Percentiles rank a stretch among this genome's conserved stretches.
phyloP scores from a whole-genome alignment of 352 stramenopile species.

The Phytophthora sojae region DNA sequence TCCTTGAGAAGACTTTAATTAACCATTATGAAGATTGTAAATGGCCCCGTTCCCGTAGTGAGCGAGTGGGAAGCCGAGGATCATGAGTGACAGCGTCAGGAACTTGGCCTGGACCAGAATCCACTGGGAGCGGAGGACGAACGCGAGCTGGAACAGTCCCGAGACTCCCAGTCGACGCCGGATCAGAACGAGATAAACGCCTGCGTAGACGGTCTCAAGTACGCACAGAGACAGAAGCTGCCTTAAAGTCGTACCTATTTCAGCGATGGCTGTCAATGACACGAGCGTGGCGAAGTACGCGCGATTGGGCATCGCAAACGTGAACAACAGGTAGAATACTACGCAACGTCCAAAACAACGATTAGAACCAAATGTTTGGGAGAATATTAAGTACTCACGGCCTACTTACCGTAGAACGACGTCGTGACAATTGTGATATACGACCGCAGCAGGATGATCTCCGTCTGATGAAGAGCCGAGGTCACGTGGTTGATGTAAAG shows the following conservation, averaged over 20 bases:
- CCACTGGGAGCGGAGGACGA: slow-evolving; percentile 33
- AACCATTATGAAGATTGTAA: neutral
- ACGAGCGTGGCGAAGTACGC: slow-evolving; percentile 34
- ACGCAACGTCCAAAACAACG: too few relatives aligned
- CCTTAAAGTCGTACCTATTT: neutral
- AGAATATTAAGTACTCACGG: too few relatives aligned
- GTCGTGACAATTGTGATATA: slow-evolving; percentile 43
- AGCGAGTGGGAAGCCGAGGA: slow-evolving; percentile 9
- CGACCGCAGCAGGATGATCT: slow-evolving; percentile 44
- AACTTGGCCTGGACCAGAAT: slow-evolving; percentile 23
- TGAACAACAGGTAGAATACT: neutral
- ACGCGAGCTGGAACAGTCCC: slow-evolving; percentile 35
- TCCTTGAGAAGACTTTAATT: too few relatives aligned
- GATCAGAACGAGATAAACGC: slow-evolving; percentile 32
- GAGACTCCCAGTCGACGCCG: slow-evolving; percentile 15
- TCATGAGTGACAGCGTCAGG: neutral
- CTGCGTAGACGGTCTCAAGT: slow-evolving; percentile 27
- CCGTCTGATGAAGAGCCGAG: slow-evolving; percentile 31
- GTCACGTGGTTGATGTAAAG: neutral
- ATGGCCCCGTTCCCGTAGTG: slow-evolving; percentile 24
- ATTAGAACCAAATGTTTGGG: neutral
- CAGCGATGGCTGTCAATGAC: slow-evolving; percentile 11
- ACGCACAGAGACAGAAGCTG: slow-evolving; percentile 26
- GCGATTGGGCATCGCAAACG: slow-evolving; percentile 9
- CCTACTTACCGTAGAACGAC: slow-evolving; percentile 35